phyloP scores from a whole-genome alignment of 2,329 filamentous ascomycete genomes.

The Colletotrichum siamense region DNA sequence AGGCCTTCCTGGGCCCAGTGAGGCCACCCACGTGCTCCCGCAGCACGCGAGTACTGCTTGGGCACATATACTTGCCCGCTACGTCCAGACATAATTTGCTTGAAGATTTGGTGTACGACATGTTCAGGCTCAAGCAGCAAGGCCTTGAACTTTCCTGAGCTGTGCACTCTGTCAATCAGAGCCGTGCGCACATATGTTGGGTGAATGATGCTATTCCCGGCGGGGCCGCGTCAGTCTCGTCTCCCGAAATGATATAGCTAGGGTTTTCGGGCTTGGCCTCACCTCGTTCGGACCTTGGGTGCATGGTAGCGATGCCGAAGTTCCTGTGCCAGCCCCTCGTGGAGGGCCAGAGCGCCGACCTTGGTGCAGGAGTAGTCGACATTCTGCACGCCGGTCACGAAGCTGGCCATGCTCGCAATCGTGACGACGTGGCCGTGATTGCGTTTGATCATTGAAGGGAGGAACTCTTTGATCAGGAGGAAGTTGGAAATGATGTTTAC shows the following conservation, averaged over 20 bases:
- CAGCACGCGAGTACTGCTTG: not conserved
- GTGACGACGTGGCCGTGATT: conserved; percentile 60
- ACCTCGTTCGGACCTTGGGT: conserved; percentile 40
- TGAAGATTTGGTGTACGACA: conserved; percentile 2
- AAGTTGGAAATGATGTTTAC: conserved; percentile 55
- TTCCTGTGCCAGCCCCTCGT: conserved; percentile 51
- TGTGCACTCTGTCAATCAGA: not conserved
- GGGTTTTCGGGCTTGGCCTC: not conserved
- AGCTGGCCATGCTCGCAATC: conserved; percentile 57
- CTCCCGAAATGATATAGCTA: not conserved
- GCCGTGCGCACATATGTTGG: conserved; percentile 2
- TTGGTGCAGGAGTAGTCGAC: conserved; percentile 59
- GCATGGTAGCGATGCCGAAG: conserved; percentile 38
- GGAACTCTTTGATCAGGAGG: conserved; percentile 49
- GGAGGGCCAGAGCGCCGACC: conserved; percentile 55
- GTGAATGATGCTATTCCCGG: not conserved
- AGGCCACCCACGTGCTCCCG: not conserved
- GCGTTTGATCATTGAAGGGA: conserved; percentile 49
- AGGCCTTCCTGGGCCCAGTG: not conserved
- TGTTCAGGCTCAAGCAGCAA: conserved; percentile 1
- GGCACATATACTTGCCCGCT: conserved; percentile 12
- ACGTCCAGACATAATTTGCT: conserved; percentile 9
- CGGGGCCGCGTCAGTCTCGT: not conserved
- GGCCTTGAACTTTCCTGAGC: not conserved
- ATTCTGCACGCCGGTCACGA: conserved; percentile 49